These are phyloP conservation scores for Sparassis latifolia DNA, from an alignment of 1,284 basidiomycete genomes.

Conservation along the genomic window DNA sequence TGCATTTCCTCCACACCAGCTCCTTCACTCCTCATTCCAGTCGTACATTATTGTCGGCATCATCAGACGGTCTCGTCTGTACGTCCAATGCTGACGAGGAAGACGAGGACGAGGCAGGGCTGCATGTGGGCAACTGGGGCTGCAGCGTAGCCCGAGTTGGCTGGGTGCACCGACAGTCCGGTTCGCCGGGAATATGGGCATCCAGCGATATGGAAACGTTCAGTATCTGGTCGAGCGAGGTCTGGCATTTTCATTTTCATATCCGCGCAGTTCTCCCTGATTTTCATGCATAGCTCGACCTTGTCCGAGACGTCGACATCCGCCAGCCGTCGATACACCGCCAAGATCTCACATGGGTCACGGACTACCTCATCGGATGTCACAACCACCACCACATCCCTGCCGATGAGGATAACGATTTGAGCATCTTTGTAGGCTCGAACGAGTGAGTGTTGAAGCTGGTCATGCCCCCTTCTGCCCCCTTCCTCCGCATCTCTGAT, in stretches of 20 bases:
- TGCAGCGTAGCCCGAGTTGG: constrained; percentile 69
- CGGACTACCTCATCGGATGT: constrained; percentile 33
- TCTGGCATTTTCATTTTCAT: constrained; percentile 18
- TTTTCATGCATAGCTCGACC: constrained; percentile 25
- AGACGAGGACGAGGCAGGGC: constrained; percentile 71
- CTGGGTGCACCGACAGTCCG: constrained; percentile 41
- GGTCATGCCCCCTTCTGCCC: background rate
- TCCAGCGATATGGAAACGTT: constrained; percentile 83
- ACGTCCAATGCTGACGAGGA: constrained; percentile 58
- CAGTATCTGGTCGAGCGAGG: constrained; percentile 68
- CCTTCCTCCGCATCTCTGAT: background rate
- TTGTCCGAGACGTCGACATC: constrained; percentile 27
- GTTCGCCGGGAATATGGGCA: constrained; percentile 50
- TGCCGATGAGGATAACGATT: constrained; percentile 22
- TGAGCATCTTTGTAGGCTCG: constrained; percentile 31
- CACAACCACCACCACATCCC: constrained; percentile 21
- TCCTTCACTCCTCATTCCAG: constrained; percentile 2
- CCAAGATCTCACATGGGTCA: constrained; percentile 31
- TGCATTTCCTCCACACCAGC: constrained; percentile 42
- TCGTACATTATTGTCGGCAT: constrained; percentile 55
- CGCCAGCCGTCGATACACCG: constrained; percentile 30
- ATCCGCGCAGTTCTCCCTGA: background rate
- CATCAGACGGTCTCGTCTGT: constrained; percentile 67
- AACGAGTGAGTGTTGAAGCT: constrained; percentile 27
- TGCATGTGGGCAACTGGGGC: constrained; percentile 69